phyloP scores from a whole-genome alignment of 2,329 filamentous ascomycete genomes.

The Hypomyces rosellus region DNA sequence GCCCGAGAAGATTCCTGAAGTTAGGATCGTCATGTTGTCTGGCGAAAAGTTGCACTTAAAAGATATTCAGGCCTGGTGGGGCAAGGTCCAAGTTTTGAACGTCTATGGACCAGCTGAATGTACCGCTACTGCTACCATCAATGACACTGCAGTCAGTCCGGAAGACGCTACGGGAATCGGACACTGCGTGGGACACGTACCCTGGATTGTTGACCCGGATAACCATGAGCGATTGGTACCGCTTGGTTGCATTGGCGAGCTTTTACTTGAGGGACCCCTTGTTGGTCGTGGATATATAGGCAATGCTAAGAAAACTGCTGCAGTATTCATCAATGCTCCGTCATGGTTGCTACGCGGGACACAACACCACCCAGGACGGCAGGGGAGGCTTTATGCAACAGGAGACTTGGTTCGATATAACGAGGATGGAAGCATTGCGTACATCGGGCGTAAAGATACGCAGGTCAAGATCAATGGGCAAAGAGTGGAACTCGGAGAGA shows the following conservation, averaged over 20 bases:
- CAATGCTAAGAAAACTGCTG: conserved; percentile 17
- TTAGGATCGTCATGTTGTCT: neutral
- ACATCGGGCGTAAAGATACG: conserved; percentile 47
- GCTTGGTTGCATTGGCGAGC: conserved; percentile 19
- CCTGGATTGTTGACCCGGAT: conserved; percentile 20
- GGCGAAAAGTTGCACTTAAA: conserved; percentile 1
- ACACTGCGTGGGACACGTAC: conserved; percentile 4
- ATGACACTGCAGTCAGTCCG: neutral
- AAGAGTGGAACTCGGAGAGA: conserved; percentile 39
- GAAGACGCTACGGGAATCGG: conserved; percentile 5
- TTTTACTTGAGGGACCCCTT: conserved; percentile 22
- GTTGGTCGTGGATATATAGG: conserved; percentile 20
- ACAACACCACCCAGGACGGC: conserved; percentile 17
- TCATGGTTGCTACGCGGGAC: conserved; percentile 11
- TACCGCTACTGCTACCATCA: neutral
- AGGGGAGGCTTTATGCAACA: conserved; percentile 34
- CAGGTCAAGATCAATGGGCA: conserved; percentile 55
- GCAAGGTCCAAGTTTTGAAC: neutral
- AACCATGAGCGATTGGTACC: conserved; percentile 18
- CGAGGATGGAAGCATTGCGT: conserved; percentile 33
- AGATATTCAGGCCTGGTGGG: neutral
- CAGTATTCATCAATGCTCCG: conserved; percentile 25
- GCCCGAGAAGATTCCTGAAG: neutral
- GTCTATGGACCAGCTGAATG: conserved; percentile 15
- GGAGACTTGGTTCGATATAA: conserved; percentile 41